Base-by-base conservation (phyloP, 495 filamentous ascomycete species). In the Neurospora sp. region DNA sequence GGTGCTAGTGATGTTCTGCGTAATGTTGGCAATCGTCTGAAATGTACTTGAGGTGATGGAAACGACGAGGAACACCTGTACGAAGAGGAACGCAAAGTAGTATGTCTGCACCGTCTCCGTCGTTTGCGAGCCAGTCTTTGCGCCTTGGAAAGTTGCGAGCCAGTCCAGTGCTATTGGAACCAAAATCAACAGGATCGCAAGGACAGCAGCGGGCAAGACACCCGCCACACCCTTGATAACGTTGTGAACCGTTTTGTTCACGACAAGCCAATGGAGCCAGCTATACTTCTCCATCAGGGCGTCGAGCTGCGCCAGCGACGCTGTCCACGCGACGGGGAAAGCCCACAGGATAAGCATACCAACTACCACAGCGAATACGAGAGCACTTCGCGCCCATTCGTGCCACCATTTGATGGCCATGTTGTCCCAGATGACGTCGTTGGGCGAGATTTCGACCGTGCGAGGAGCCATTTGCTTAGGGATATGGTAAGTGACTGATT, bases 391-490 rank as follows among this genome's bases (percentile, higher is more conserved):
- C 31, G 93, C 75, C 86, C 96, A 97, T 68, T 90, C 89, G 76
- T 94, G 90, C 92, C 93, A 98, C 96, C 96, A 98, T 76, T 89
- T 91, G 76, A 98, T 91, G 3, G 92, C 95, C 92, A 99, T 95
- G 80, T 99, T 99, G 74, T 97, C 92, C 96, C 96, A 99, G 70
- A 98, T 86, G 27, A 99, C 94, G 81, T 98, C 94, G 71, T 92
- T 90, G 0, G 96, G 96, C 39, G 93, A 93, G 68, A 99, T 95
- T 78, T 98, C 96, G 20, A 98, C 92, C 59, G 91, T 88, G 27
- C 96, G 92, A 38, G 96, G 96, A 4, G 93, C 90, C 96, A 99
- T 99, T 71, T 95, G 91, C 77, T 94, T 93, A 3, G 96, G 96
- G 7, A 96, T 80, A 77, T 99, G 96, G 77, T 98, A 95, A 59